Conservation (phyloP, 345 rosid genomes). For the Camelina laxa region DNA sequence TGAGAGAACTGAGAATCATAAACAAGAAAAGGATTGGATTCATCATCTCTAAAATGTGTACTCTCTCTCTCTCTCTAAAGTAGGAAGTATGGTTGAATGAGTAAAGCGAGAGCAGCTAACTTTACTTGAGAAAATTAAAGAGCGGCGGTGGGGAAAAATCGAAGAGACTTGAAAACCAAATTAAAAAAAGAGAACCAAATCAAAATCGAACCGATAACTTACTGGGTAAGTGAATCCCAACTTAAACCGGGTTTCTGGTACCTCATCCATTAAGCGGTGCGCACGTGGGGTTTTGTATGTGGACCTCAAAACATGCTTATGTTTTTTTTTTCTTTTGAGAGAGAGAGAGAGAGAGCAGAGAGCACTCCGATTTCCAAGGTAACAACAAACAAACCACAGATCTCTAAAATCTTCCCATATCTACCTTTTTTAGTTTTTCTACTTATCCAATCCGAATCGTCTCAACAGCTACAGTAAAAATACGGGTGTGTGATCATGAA, state of each 20-base stretch:
- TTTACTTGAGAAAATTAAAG: constrained; percentile 8
- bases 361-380: not conserved
- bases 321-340: too few species aligned
- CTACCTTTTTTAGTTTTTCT: too few species aligned
- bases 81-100: not conserved
- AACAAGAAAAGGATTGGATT: constrained; percentile 40
- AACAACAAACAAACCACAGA: not conserved
- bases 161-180: too few species aligned
- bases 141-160: too few species aligned
- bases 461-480: not conserved
- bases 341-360: not conserved
- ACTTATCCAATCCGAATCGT: not conserved
- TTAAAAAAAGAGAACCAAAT: too few species aligned
- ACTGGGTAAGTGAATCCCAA: constrained; percentile 19
- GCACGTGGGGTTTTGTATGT: constrained; percentile 1
- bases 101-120: constrained; percentile 35
- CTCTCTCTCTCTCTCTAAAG: not conserved
- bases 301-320: not conserved
- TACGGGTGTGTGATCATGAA: not conserved
- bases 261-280: not conserved
- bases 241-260: not conserved
- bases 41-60: constrained; percentile 32
- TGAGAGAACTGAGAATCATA: constrained; percentile 30
- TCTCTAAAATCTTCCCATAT: not conserved
- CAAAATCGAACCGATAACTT: not conserved